Percentiles rank a stretch among this genome's conserved stretches.
Evolutionary conservation across 345 rosid genomes (phyloP).

Genomic region (Rubroshorea leprosula): DNA sequence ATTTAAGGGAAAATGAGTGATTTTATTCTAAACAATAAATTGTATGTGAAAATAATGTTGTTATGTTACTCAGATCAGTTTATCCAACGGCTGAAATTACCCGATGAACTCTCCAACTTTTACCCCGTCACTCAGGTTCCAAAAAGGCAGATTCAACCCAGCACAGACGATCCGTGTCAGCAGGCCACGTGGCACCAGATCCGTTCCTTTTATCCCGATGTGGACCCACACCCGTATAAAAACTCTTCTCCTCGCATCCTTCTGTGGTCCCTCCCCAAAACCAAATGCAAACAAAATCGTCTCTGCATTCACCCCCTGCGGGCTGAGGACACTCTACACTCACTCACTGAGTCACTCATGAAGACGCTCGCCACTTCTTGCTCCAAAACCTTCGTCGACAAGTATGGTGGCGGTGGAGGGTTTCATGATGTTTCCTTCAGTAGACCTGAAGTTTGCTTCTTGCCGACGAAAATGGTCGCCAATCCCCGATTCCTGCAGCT

Average conservation of each 20-base stretch:
- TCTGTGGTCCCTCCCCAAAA: too few relatives aligned
- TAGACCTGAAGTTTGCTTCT: slow-evolving; percentile 18
- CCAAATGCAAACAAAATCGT: neutral
- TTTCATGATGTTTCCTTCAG: slow-evolving; percentile 8
- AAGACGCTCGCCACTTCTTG: slow-evolving; percentile 25
- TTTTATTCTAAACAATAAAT: too few relatives aligned
- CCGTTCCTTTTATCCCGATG: neutral
- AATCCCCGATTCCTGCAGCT: slow-evolving; percentile 25
- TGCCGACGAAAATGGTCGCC: slow-evolving; percentile 24
- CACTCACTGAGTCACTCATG: slow-evolving; percentile 20
- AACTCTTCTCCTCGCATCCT: too few relatives aligned
- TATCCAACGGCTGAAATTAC: neutral
- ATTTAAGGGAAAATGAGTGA: too few relatives aligned
- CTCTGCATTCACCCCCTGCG: too few relatives aligned
- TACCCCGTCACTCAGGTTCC: too few relatives aligned
- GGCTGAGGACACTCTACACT: neutral
- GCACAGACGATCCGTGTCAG: neutral
- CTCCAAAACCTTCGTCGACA: slow-evolving; percentile 15
- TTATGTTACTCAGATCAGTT: too few relatives aligned
- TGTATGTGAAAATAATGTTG: too few relatives aligned
- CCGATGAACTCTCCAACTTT: neutral
- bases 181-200: neutral
- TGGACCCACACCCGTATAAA: neutral
- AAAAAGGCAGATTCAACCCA: neutral
- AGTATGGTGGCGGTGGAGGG: slow-evolving; percentile 7